These are phyloP conservation scores for Populus tomentosa DNA, from an alignment of 441 rosid genomes.

Conservation along the genomic window DNA sequence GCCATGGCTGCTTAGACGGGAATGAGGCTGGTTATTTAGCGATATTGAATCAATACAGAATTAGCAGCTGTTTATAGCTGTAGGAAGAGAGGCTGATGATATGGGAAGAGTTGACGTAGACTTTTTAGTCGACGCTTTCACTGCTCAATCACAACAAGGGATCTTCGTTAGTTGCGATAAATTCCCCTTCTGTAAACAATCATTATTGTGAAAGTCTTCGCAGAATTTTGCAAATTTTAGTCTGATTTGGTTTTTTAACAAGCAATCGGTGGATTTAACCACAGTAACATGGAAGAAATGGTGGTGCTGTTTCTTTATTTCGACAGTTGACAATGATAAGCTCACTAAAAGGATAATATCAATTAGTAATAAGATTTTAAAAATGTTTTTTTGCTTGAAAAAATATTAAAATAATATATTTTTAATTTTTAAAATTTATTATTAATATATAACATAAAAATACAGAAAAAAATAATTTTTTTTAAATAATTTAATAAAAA, in stretches of 20 bases:
- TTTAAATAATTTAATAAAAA: no score
- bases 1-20: constrained; percentile 14
- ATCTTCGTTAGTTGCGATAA: neutral
- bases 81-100: neutral
- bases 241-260: neutral
- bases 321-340: neutral
- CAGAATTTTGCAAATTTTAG: neutral
- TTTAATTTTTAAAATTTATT: no score
- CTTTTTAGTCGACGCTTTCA: neutral
- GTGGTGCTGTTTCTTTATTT: neutral
- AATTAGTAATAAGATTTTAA: no score
- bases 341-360: neutral
- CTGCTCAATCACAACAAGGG: neutral
- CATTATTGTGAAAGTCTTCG: neutral
- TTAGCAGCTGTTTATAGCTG: neutral
- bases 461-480: no score
- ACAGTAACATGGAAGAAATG: neutral
- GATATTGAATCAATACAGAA: neutral
- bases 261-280: neutral
- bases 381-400: no score
- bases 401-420: no score
- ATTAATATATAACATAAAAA: no score
- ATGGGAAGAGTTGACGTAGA: neutral
- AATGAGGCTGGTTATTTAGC: neutral
- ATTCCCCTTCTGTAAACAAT: neutral